Percentiles rank a stretch among this genome's conserved stretches.
Evolutionary conservation across 2,329 filamentous ascomycete species (phyloP).

Genomic region (Tolypocladium album): DNA sequence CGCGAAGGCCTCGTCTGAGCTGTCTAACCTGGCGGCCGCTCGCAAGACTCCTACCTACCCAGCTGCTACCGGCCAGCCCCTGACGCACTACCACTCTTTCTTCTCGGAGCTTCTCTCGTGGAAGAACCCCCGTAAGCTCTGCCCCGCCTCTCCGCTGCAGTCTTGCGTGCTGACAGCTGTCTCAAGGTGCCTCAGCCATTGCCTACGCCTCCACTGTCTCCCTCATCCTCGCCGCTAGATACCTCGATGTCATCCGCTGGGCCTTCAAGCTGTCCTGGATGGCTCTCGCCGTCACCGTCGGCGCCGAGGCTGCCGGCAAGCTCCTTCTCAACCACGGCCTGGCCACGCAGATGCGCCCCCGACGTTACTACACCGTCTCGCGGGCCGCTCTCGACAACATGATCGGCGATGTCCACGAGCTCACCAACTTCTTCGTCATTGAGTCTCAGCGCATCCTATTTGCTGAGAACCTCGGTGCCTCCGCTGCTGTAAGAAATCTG

Average conservation of each 20-base stretch:
- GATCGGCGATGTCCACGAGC: slow-evolving; percentile 55
- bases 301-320: slow-evolving; percentile 52
- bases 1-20: slow-evolving; percentile 43
- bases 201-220: slow-evolving; percentile 48
- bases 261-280: slow-evolving; percentile 56
- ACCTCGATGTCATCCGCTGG: slow-evolving; percentile 56
- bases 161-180: slow-evolving; percentile 4
- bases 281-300: slow-evolving; percentile 47
- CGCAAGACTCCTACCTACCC: slow-evolving; percentile 42
- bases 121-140: slow-evolving; percentile 51
- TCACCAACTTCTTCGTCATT: slow-evolving; percentile 63
- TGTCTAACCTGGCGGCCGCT: slow-evolving; percentile 46
- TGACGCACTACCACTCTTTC: slow-evolving; percentile 62
- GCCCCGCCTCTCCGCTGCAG: not conserved
- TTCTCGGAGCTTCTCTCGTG: slow-evolving; percentile 60
- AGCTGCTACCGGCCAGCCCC: slow-evolving; percentile 49
- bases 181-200: slow-evolving; percentile 50
- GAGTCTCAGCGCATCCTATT: slow-evolving; percentile 59
- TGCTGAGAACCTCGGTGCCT: slow-evolving; percentile 54
- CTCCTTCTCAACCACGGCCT: slow-evolving; percentile 49
- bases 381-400: slow-evolving; percentile 49
- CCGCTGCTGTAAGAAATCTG: slow-evolving; percentile 40
- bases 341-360: slow-evolving; percentile 54
- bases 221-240: slow-evolving; percentile 52
- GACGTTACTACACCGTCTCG: slow-evolving; percentile 56